Percentiles rank a stretch among this genome's conserved stretches.
Evolutionary conservation across 148 eudicot genomes (phyloP).

Genomic region (Rhododendron williamsianum): DNA sequence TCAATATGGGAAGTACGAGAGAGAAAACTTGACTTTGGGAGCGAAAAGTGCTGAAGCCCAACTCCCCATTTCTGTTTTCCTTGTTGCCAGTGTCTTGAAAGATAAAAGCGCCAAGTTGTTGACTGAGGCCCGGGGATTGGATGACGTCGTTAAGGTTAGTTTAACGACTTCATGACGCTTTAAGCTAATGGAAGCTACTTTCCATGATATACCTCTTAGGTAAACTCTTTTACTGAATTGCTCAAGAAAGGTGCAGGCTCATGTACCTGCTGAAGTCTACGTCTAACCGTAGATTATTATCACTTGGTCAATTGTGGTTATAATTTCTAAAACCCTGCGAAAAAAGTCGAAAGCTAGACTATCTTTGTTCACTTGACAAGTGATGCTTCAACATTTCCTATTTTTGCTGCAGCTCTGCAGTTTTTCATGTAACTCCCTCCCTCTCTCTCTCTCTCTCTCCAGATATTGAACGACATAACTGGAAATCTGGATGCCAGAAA

Average conservation of each 20-base stretch:
- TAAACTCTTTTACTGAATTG: neutral
- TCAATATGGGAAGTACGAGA: slow-evolving; percentile 75
- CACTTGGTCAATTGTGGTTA: neutral
- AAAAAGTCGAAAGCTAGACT: neutral
- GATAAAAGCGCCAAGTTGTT: slow-evolving; percentile 66
- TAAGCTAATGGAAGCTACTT: neutral
- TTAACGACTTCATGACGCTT: neutral
- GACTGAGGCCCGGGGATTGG: slow-evolving; percentile 82
- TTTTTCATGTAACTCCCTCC: neutral
- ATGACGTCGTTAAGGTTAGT: slow-evolving; percentile 86
- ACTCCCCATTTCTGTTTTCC: slow-evolving; percentile 82
- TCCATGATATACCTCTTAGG: neutral
- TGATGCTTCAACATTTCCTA: neutral
- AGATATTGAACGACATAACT: slow-evolving; percentile 80
- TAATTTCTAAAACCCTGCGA: neutral
- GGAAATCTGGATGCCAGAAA: slow-evolving; percentile 85
- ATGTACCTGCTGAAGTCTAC: neutral
- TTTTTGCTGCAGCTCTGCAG: slow-evolving; percentile 3
- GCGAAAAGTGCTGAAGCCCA: slow-evolving; percentile 41
- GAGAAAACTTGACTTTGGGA: slow-evolving; percentile 65
- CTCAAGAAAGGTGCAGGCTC: neutral
- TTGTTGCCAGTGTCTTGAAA: slow-evolving; percentile 86
- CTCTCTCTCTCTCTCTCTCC: slow-evolving; percentile 4
- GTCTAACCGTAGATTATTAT: neutral
- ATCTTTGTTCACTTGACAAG: neutral